phyloP scores from a whole-genome alignment of 371 early-diverging fungal genomes.

The Rhizomucor miehei region DNA sequence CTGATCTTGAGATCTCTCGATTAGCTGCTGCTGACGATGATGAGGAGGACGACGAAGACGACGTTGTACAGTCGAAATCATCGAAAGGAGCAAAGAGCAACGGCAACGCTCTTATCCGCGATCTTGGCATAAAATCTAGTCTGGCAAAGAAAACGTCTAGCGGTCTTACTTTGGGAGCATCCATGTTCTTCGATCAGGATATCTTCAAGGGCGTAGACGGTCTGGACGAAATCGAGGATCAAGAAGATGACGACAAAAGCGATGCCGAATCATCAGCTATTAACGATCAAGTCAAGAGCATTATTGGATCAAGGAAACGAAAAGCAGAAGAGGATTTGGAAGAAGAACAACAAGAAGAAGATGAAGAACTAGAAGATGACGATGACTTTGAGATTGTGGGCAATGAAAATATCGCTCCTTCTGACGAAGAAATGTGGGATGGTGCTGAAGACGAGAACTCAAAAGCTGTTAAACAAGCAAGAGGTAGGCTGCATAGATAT shows the following conservation, averaged over 20 bases:
- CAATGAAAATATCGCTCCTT: conserved; percentile 49
- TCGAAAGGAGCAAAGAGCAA: conserved; percentile 24
- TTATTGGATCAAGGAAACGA: conserved; percentile 31
- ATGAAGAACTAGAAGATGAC: conserved; percentile 38
- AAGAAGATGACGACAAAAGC: conserved; percentile 23
- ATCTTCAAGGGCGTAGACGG: conserved; percentile 72
- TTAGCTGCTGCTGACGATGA: conserved; percentile 3
- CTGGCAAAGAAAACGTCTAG: conserved; percentile 46
- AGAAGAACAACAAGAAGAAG: conserved; percentile 15
- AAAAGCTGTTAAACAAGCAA: conserved; percentile 57
- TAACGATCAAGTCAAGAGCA: conserved; percentile 12
- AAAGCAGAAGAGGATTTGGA: conserved; percentile 43
- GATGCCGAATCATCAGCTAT: conserved; percentile 54
- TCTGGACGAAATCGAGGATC: conserved; percentile 59
- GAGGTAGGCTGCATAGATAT: conserved; percentile 21
- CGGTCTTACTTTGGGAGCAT: conserved; percentile 76
- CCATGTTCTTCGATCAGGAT: conserved; percentile 92
- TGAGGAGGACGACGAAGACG: conserved; percentile 4
- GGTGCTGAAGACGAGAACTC: conserved; percentile 69
- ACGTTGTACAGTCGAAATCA: conserved; percentile 2
- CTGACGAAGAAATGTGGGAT: conserved; percentile 63
- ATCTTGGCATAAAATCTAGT: conserved; percentile 61
- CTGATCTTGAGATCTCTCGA: conserved; percentile 16
- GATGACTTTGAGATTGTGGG: conserved; percentile 64
- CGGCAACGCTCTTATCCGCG: conserved; percentile 54